phyloP scores from a whole-genome alignment of 2,329 filamentous ascomycete species.

The Xylaria sp. region DNA sequence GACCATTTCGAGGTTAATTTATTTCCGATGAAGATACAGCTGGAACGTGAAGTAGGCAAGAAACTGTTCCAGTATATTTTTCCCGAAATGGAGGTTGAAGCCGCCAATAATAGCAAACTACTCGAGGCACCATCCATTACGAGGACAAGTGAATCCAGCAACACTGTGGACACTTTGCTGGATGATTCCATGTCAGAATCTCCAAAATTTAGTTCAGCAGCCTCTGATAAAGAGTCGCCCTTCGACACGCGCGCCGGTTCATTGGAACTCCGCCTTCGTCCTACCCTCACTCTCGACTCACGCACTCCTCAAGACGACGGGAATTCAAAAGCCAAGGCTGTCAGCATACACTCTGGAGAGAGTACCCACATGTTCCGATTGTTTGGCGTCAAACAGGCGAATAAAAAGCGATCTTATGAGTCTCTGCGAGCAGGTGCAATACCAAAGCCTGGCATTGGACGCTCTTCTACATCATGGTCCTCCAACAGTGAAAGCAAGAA shows the following conservation, averaged over 20 bases:
- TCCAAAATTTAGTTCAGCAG: constrained; percentile 53
- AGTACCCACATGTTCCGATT: constrained; percentile 62
- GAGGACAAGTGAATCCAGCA: constrained; percentile 57
- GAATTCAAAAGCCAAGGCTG: constrained; percentile 58
- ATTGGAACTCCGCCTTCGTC: constrained; percentile 83
- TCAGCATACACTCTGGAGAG: constrained; percentile 62
- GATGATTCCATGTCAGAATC: constrained; percentile 53
- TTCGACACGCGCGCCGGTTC: constrained; percentile 75
- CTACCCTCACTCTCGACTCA: constrained; percentile 75
- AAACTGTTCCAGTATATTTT: constrained; percentile 98
- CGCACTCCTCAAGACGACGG: constrained; percentile 49
- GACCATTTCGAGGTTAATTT: constrained; percentile 96
- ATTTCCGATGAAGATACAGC: constrained; percentile 91
- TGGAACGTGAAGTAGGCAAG: constrained; percentile 92
- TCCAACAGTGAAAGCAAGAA: constrained; percentile 58
- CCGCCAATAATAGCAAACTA: constrained; percentile 57
- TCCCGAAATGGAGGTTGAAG: constrained; percentile 77
- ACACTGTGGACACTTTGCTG: constrained; percentile 61
- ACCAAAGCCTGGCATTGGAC: constrained; percentile 58
- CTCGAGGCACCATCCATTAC: constrained; percentile 69
- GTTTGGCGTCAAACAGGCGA: constrained; percentile 60
- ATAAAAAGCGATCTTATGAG: constrained; percentile 67
- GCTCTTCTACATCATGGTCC: constrained; percentile 59
- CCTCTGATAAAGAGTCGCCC: constrained; percentile 61
- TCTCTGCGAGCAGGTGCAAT: constrained; percentile 60